A percentile compares a stretch with the other conserved stretches of the same genome.
phyloP scores from a whole-genome alignment of 1,284 basidiomycete genomes.

The Papiliotrema flavescens region DNA sequence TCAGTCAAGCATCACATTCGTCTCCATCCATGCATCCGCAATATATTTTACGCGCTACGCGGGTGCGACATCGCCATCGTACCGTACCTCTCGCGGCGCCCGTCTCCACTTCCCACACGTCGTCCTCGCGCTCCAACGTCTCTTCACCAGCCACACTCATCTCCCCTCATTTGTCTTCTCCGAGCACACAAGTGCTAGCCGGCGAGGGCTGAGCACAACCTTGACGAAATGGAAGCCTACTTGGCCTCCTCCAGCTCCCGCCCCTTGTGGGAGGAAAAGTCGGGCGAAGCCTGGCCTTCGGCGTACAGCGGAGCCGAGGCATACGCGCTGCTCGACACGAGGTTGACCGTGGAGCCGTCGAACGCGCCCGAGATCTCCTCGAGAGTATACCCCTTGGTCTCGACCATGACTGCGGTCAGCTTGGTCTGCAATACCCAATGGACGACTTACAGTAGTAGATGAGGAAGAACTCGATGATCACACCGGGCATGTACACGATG shows the following conservation, averaged over 20 bases:
- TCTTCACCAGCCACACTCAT: too few species aligned
- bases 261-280: background rate
- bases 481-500: conserved; percentile 43
- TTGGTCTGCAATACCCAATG: too few species aligned
- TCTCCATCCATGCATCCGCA: background rate
- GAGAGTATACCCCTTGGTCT: conserved; percentile 46
- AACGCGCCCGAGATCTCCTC: conserved; percentile 46
- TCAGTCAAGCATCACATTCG: background rate
- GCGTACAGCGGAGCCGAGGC: background rate
- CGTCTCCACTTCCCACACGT: too few species aligned
- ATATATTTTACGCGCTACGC: background rate
- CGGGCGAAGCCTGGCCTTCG: background rate
- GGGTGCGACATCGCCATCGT: too few species aligned
- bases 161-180: too few species aligned
- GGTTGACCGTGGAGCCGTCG: conserved; percentile 24
- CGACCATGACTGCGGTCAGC: conserved; percentile 40
- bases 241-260: background rate
- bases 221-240: background rate
- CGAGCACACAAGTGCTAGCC: background rate
- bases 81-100: too few species aligned
- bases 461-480: conserved; percentile 39
- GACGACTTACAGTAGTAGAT: conserved; percentile 30
- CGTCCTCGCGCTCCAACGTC: too few species aligned
- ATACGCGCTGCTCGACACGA: background rate
- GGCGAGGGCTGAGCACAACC: background rate